Base-by-base conservation (phyloP, 352 stramenopile genomes). In the Globisporangium radiosum region DNA sequence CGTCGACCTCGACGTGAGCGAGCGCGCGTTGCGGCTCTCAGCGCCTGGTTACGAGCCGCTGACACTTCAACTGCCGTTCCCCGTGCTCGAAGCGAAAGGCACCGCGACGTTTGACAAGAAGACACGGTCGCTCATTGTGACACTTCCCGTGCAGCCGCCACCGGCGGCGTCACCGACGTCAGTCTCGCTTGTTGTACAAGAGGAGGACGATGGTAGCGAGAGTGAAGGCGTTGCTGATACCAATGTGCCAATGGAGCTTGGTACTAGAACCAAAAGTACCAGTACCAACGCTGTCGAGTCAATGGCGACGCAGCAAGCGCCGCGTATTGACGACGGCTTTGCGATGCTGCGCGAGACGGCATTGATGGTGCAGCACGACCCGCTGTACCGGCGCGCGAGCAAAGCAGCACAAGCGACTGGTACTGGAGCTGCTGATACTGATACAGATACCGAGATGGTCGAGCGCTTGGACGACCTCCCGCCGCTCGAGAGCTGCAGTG, bases 91-190 rank as follows among this genome's bases (percentile, higher is more conserved):
- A 60, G 63, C 73, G 9, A 92, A 92, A 17, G 87, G 85, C 0
- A 72, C 59, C 54, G 88, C 89, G 37, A 88, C 78, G 44, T 97
- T 94, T 63, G 85, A 96, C 54, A 94, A 94, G 57, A 86, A 83
- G 42, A 71, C 60, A 4, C 72, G 76, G 13, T 79, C 85, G 36
- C 59, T 97, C 1, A 60, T 90, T 4, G 78, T 96, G 11, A 94
- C 85, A 38, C 63, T 97, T 47, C 86, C 86, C 0, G 84, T 97
- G 37, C 71, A 85, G 15, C 76, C 85, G 4, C 83, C 78, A 7
- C 52, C 72, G 4, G 66, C 65, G 9, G 65, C 59, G 8, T 67
- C 69, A 44, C 54, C 62, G 13, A 62, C 67, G 52, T 60, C 59
- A 0, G 53, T 74, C 10, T 67, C 65, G 14, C 54, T 85, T 49